Evolutionary conservation across 2,329 filamentous ascomycete genomes (phyloP), one percentile per base, ranked within the genome.

Genomic region (Pseudogymnoascus sp.): DNA sequence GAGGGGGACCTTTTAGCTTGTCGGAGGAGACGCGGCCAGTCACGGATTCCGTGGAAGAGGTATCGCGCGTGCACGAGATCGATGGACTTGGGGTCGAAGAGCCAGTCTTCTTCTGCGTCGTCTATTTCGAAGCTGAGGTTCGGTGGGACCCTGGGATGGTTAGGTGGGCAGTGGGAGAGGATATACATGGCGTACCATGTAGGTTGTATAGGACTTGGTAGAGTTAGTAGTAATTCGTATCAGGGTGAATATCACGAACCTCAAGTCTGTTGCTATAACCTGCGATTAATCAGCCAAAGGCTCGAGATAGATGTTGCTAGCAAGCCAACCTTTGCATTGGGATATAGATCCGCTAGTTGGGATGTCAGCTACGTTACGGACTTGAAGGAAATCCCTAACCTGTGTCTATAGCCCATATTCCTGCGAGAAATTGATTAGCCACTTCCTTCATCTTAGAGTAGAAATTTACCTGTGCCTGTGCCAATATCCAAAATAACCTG

Each of bases 121-220:
- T 82, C 80, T 12, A 83, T 74, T 56, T 81, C 70, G 69, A 82
- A 83, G 16, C 74, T 74, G 28, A 81, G 72, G 65, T 82, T 82
- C 16, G 78, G 77, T 24, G 80, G 80, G 3, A 81, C 75, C 46
- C 46, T 56, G n/a, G n/a, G 50, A 1, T 33, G 50, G 28, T 56
- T 33, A 56, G 28, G 14, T 1, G 4, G 28, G 28, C 1, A 10
- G 28, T 7, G 50, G 11, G 26, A 5, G 26, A 33, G 26, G 28
- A 33, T 8, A 12, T 6, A 14, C 14, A 33, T 33, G 50, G 26
- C 50, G 2, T 33, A 33, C 50, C 50, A 56, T 56, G 6, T 2
- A 10, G 50, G 50, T 11, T 56, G 50, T 56, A 56, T 56, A 12
- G 50, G 50, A 4, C 50, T 56, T 33, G 50, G 11, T 16, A 6